These are phyloP conservation scores for Tagetes erecta DNA, from an alignment of 129 eudicot species.

Conservation along the genomic window DNA sequence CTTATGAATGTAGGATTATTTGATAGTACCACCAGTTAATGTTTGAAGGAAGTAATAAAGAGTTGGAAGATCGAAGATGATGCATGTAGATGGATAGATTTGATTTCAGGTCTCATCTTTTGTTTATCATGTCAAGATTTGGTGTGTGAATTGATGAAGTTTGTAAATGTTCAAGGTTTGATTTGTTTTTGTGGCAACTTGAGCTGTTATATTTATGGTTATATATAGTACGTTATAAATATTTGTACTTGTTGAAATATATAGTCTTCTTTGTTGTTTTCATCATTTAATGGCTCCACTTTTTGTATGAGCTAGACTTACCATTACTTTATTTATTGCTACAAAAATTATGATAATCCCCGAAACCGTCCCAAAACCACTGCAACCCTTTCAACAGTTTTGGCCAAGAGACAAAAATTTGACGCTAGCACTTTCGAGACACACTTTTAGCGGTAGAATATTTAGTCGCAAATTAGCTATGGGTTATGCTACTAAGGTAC, in stretches of 20 bases:
- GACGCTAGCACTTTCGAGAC: too few species aligned
- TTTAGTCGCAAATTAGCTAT: too few species aligned
- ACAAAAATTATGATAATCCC: background rate
- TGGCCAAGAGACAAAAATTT: too few species aligned
- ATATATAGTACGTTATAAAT: background rate
- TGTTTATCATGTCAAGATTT: constrained; percentile 18
- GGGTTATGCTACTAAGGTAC: too few species aligned
- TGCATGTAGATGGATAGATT: constrained; percentile 20
- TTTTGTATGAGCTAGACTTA: background rate
- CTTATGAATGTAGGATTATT: constrained; percentile 28
- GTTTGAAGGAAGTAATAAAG: constrained; percentile 33
- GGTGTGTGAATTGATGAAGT: constrained; percentile 34
- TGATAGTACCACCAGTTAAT: background rate
- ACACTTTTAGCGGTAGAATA: too few species aligned
- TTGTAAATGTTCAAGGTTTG: constrained; percentile 37
- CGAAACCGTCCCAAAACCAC: too few species aligned
- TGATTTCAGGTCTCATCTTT: constrained; percentile 1
- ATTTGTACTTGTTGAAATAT: constrained; percentile 20
- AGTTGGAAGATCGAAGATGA: constrained; percentile 10
- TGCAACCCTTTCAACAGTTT: too few species aligned
- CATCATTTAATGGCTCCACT: background rate
- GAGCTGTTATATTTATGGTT: constrained; percentile 5
- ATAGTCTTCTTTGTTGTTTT: constrained; percentile 2
- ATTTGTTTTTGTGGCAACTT: constrained; percentile 29
- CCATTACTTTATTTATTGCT: background rate